Conservation (phyloP, 1,139 yeast species). For the Schwanniomyces etchellsii region DNA sequence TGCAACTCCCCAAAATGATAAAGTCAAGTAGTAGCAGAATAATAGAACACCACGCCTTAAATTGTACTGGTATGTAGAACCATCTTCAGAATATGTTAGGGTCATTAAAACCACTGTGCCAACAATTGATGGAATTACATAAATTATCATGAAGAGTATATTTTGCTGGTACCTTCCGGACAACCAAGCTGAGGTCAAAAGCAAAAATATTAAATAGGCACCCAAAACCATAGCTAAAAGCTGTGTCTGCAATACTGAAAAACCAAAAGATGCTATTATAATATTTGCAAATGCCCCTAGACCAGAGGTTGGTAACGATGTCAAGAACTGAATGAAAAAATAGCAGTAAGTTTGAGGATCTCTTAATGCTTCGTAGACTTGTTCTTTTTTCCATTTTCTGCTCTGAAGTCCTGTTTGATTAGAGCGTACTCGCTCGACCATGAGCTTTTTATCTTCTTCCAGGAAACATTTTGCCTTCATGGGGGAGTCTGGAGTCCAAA, state of each 20-base stretch:
- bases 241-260: constrained; percentile 25
- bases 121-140: constrained; percentile 32
- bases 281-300: constrained; percentile 36
- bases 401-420: constrained; percentile 15
- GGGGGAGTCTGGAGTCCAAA: constrained; percentile 30
- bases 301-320: constrained; percentile 38
- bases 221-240: constrained; percentile 28
- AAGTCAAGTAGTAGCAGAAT: constrained; percentile 31
- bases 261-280: constrained; percentile 33
- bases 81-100: constrained; percentile 9
- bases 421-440: too few relatives aligned
- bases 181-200: constrained; percentile 25
- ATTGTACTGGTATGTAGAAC: constrained; percentile 14
- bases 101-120: too few relatives aligned
- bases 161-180: too few relatives aligned
- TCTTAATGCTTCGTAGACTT: constrained; percentile 18
- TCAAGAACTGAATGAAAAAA: constrained; percentile 12
- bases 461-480: constrained; percentile 23
- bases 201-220: constrained; percentile 26
- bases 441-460: constrained; percentile 21
- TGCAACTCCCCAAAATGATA: constrained; percentile 28
- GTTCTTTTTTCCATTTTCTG: constrained; percentile 20
- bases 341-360: constrained; percentile 24
- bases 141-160: constrained; percentile 19
- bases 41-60: constrained; percentile 25